phyloP scores from a whole-genome alignment of 2,329 filamentous ascomycete genomes.

The Pseudodiploospora longispora region DNA sequence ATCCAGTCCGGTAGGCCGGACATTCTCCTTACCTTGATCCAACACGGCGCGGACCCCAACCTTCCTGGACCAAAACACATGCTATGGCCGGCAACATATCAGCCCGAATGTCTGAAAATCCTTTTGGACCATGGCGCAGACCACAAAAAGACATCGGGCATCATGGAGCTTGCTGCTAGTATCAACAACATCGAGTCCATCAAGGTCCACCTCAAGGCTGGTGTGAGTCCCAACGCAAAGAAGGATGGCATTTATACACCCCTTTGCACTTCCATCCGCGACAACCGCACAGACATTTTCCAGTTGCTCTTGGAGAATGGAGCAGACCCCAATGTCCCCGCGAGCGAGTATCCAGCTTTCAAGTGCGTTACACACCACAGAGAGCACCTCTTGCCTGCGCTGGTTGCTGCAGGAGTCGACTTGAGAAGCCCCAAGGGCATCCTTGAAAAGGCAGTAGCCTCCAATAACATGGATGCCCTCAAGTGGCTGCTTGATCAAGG shows the following conservation, averaged over 20 bases:
- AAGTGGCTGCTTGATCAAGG: constrained; percentile 53
- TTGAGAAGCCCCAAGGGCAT: constrained; percentile 55
- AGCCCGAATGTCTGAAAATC: constrained; percentile 48
- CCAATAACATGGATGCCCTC: constrained; percentile 53
- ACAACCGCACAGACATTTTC: constrained; percentile 55
- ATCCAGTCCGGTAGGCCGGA: constrained; percentile 49
- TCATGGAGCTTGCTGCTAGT: constrained; percentile 56
- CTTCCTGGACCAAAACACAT: constrained; percentile 61
- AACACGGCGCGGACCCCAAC: constrained; percentile 58
- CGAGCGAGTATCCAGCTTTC: constrained; percentile 58
- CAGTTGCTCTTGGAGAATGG: constrained; percentile 47
- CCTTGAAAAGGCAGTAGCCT: constrained; percentile 53
- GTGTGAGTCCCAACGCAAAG: constrained; percentile 52
- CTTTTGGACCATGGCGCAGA: constrained; percentile 54
- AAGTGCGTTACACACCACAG: constrained; percentile 62
- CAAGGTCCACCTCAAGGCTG: constrained; percentile 46
- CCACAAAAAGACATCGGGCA: constrained; percentile 49
- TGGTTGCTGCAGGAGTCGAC: constrained; percentile 53
- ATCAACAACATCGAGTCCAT: constrained; percentile 58
- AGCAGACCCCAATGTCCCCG: constrained; percentile 55
- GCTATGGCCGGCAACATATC: constrained; percentile 56
- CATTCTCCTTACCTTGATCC: constrained; percentile 39
- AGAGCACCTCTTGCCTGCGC: constrained; percentile 49
- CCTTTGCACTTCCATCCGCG: constrained; percentile 59
- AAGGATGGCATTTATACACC: constrained; percentile 63